Evolutionary conservation across 2,329 filamentous ascomycete genomes (phyloP).

Genomic region (Talaromyces sp.): DNA sequence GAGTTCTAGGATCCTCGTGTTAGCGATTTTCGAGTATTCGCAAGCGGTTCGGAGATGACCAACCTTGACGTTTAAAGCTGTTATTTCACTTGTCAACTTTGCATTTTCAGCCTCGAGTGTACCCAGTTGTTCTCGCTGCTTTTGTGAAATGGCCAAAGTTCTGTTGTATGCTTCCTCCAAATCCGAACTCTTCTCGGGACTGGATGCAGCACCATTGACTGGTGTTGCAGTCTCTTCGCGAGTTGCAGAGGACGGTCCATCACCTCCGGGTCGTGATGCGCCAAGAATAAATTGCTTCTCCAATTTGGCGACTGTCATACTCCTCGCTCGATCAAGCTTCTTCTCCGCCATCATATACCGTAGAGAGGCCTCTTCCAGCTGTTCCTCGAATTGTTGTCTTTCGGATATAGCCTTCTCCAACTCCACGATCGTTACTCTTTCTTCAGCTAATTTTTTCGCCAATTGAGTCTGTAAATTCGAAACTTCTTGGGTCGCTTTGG

Average conservation of each 20-base stretch:
- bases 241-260: constrained; percentile 43
- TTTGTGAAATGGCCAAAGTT: constrained; percentile 68
- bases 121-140: constrained; percentile 85
- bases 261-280: constrained; percentile 49
- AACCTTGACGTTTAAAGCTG: constrained; percentile 60
- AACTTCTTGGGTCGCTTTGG: constrained; percentile 60
- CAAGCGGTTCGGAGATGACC: constrained; percentile 24
- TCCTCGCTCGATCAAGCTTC: constrained; percentile 84
- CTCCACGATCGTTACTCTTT: constrained; percentile 76
- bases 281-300: constrained; percentile 82
- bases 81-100: constrained; percentile 71
- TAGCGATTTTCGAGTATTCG: constrained; percentile 15
- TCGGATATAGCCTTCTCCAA: constrained; percentile 71
- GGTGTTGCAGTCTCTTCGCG: constrained; percentile 52
- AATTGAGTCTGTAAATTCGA: constrained; percentile 71
- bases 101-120: constrained; percentile 73
- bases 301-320: constrained; percentile 82
- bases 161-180: constrained; percentile 74
- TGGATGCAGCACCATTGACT: constrained; percentile 53
- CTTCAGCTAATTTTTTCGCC: constrained; percentile 68
- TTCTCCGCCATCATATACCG: constrained; percentile 95
- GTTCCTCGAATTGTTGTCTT: constrained; percentile 79
- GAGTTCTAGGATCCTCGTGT: constrained; percentile 54
- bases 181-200: constrained; percentile 59
- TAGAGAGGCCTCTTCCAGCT: constrained; percentile 81